Evolutionary conservation across 2,329 filamentous ascomycete genomes (phyloP), one percentile per base, ranked within the genome.

Genomic region (Lachnellula cervina): DNA sequence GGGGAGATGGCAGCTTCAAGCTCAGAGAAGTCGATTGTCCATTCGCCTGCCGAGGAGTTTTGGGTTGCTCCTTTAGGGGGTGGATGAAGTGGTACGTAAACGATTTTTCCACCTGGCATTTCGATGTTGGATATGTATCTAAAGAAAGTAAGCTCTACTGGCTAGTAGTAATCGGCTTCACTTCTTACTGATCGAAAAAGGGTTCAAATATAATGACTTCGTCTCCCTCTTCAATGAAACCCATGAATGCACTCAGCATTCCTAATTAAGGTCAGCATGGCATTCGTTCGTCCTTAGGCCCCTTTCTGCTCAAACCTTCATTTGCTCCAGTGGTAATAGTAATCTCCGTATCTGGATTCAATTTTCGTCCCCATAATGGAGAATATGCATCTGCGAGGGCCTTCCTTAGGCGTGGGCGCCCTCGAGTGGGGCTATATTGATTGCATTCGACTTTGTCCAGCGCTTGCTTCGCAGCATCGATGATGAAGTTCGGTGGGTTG

Each of bases 121-220:
- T 97, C 89, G 62, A 99, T 97, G 74, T 99, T 99, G 77, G 87
- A 91, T 64, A 99, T 96, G 72, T 97, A 96, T 65, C 81, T 84
- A 51, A 14, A 49, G 37, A 28, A 38, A 17, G 8, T 65, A 37
- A 65, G 60, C 23, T 35, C 28, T 14, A 40, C 2, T 17, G 25
- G 21, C 19, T 23, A 21, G 28, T 9, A 37, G 34, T 21, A 17
- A 13, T 1, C 19, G 4, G 3, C 4, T 28, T 7, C 3, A 21
- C 11, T 25, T 67, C 78, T 69, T 71, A 89, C 85, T 99, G 94
- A 74, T 99, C 94, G 71, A 97, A 99, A 76, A 97, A 99, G 11
- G 94, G 94, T 76, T 99, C 94, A 71, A 99, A 97, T 55, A 99
- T 82, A 63, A 99, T 97, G 62, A 97, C 94, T 73, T 99, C 94